Evolutionary conservation across 1,284 basidiomycete genomes (phyloP).

Genomic region (Cutaneotrichosporon daszewskae): DNA sequence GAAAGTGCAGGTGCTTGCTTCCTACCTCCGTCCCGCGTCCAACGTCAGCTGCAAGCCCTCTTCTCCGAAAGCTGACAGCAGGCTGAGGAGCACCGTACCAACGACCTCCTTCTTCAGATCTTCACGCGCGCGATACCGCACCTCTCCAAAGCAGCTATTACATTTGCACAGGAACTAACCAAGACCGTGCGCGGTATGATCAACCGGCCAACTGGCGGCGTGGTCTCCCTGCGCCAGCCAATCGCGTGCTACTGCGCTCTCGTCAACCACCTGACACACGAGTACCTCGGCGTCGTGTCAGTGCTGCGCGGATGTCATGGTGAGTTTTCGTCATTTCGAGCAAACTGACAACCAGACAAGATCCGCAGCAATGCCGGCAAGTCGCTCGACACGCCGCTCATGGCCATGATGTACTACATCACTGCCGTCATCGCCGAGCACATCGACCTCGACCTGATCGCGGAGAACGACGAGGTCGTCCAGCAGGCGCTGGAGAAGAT

Average conservation of each 20-base stretch:
- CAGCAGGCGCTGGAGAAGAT: background rate
- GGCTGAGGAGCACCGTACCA: constrained; percentile 73
- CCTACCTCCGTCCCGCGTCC: constrained; percentile 26
- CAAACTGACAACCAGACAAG: constrained; percentile 6
- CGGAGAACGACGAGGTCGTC: constrained; percentile 58
- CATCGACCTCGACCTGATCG: constrained; percentile 75
- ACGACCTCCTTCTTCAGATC: constrained; percentile 78
- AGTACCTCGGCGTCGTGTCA: constrained; percentile 67
- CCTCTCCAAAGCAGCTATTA: constrained; percentile 78
- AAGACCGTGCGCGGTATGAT: constrained; percentile 77
- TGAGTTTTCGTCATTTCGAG: constrained; percentile 41
- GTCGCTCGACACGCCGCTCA: background rate
- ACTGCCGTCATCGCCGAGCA: constrained; percentile 79
- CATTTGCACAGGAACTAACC: constrained; percentile 80
- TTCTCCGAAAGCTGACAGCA: constrained; percentile 41
- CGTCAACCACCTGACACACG: constrained; percentile 77
- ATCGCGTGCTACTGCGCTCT: constrained; percentile 86
- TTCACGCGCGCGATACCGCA: constrained; percentile 77
- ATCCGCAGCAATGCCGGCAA: background rate
- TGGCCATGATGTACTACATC: constrained; percentile 65
- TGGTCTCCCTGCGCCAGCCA: constrained; percentile 77
- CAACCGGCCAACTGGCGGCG: constrained; percentile 65
- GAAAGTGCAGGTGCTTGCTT: constrained; percentile 31
- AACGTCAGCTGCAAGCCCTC: constrained; percentile 28
- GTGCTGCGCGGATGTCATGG: constrained; percentile 77